Evolutionary conservation across 2,329 filamentous ascomycete genomes (phyloP).

Genomic region (Helotiales sp.): DNA sequence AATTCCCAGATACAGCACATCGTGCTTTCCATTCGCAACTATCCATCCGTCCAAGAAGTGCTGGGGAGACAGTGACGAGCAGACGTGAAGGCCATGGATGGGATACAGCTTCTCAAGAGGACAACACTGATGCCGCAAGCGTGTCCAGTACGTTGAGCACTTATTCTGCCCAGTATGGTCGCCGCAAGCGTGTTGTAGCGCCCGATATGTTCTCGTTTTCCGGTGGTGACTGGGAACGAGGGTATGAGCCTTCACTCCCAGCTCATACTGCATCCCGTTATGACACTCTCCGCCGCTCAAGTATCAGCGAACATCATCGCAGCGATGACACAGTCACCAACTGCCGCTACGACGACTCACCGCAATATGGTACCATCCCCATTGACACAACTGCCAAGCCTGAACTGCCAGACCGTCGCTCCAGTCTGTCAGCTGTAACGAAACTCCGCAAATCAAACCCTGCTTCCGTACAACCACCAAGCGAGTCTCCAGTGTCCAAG

Average conservation of each 20-base stretch:
- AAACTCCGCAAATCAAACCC: conserved; percentile 33
- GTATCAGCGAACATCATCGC: conserved; percentile 25
- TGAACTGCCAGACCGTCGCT: conserved; percentile 38
- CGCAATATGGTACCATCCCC: conserved; percentile 24
- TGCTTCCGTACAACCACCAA: background rate
- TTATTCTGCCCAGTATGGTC: conserved; percentile 27
- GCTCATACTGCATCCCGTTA: conserved; percentile 26
- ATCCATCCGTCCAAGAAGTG: conserved; percentile 40
- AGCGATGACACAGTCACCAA: conserved; percentile 33
- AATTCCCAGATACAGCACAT: conserved; percentile 24
- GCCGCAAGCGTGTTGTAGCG: conserved; percentile 28
- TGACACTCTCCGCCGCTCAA: conserved; percentile 29
- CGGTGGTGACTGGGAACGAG: conserved; percentile 36
- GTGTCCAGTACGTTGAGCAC: conserved; percentile 33
- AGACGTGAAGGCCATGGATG: conserved; percentile 44
- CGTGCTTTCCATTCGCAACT: conserved; percentile 34
- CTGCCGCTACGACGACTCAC: conserved; percentile 13
- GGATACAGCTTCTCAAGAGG: conserved; percentile 42
- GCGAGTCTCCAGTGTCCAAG: conserved; percentile 12
- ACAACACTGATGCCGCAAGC: conserved; percentile 38
- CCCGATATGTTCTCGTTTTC: conserved; percentile 38
- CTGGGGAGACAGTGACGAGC: conserved; percentile 43
- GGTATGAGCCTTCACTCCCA: conserved; percentile 33
- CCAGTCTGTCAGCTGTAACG: conserved; percentile 35
- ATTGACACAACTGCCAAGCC: conserved; percentile 29